phyloP scores from a whole-genome alignment of 1,284 basidiomycete species.

The Thelephora terrestris region DNA sequence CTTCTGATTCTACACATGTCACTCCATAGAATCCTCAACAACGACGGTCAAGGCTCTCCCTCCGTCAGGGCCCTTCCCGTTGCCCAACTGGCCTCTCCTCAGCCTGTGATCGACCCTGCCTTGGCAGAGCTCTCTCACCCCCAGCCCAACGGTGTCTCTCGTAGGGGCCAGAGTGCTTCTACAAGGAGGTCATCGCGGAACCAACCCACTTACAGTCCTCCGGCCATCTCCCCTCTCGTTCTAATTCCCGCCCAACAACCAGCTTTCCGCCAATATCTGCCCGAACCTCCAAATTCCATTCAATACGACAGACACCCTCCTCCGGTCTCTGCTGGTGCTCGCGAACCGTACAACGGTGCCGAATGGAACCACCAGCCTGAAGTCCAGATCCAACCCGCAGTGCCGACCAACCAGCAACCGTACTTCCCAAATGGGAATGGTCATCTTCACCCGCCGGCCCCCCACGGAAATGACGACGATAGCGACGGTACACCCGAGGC shows the following conservation, averaged over 20 bases:
- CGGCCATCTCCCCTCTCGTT: not conserved
- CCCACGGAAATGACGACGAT: conserved; percentile 17
- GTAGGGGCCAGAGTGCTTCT: not conserved
- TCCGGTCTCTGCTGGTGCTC: conserved; percentile 20
- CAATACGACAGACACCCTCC: not conserved
- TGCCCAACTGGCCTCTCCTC: not conserved
- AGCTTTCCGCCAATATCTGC: too few species aligned
- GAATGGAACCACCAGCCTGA: conserved; percentile 18
- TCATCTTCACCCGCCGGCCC: conserved; percentile 19
- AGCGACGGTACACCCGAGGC: conserved; percentile 31
- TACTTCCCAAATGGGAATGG: conserved; percentile 25
- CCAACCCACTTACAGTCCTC: not conserved
- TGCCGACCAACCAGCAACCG: conserved; percentile 23
- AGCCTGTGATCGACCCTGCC: conserved; percentile 1
- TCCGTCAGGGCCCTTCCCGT: conserved; percentile 2
- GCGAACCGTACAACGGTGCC: conserved; percentile 27
- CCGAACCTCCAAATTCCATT: not conserved
- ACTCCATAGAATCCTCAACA: conserved; percentile 23
- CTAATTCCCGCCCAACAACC: not conserved
- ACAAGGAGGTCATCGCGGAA: not conserved
- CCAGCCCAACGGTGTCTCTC: not conserved
- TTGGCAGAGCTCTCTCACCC: conserved; percentile 1
- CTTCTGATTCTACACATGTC: conserved; percentile 15
- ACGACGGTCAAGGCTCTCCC: conserved; percentile 12
- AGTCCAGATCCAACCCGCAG: conserved; percentile 26